Conservation (phyloP, 768 basidiomycete species). For the Lentinula lateritia region DNA sequence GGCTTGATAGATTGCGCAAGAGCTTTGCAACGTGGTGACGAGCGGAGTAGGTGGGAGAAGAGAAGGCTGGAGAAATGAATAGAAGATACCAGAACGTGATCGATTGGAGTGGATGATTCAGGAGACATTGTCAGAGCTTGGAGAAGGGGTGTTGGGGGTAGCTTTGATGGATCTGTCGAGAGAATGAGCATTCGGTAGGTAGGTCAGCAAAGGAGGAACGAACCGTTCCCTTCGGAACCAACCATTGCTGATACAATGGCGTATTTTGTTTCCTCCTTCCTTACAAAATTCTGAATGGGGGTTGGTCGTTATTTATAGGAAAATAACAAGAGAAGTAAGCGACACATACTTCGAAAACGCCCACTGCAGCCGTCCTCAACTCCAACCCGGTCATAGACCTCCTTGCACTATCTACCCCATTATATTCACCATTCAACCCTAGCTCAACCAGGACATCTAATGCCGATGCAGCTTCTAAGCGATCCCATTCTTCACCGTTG, state of each 20-base stretch:
- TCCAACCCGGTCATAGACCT: conserved; percentile 64
- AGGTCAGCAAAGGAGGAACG: conserved; percentile 5
- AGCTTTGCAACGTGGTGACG: conserved; percentile 57
- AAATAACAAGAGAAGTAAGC: not conserved
- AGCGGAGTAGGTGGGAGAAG: conserved; percentile 74
- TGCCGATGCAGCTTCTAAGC: conserved; percentile 74
- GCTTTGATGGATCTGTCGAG: conserved; percentile 23
- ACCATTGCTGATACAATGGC: conserved; percentile 72
- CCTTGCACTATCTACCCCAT: conserved; percentile 55
- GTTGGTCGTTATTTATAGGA: not conserved
- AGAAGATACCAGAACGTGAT: conserved; percentile 51
- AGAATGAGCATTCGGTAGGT: not conserved
- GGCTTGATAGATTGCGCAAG: conserved; percentile 64
- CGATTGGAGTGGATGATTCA: conserved; percentile 44
- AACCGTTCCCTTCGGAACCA: conserved; percentile 44
- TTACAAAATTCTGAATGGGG: conserved; percentile 60
- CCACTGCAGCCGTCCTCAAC: conserved; percentile 69
- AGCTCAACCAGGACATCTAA: conserved; percentile 80
- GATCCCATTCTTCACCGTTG: conserved; percentile 90
- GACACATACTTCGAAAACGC: conserved; percentile 72
- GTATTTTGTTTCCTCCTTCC: conserved; percentile 63
- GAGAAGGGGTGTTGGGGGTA: conserved; percentile 59
- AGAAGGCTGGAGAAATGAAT: conserved; percentile 73
- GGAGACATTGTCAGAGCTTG: conserved; percentile 63
- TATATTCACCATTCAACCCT: conserved; percentile 84